Percentiles rank a stretch among this genome's conserved stretches.
These are phyloP conservation scores for Solanum appendiculatum DNA, from an alignment of 257 asterid species.

Conservation along the genomic window DNA sequence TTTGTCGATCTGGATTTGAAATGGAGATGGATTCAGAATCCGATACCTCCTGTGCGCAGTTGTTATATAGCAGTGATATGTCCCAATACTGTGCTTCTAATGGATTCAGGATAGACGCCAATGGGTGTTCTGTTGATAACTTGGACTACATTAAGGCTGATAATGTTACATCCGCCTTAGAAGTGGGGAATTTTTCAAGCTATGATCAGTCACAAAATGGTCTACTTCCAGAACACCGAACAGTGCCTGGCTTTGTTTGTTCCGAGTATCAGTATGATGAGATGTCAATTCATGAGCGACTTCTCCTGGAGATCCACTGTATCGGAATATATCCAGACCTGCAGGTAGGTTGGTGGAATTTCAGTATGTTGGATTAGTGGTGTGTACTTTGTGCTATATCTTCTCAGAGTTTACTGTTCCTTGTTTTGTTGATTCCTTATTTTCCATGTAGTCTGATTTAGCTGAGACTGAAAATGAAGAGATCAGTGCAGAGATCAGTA, in stretches of 20 bases:
- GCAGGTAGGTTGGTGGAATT: conserved; percentile 45
- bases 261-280: conserved; percentile 54
- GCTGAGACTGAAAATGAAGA: conserved; percentile 58
- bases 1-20: conserved; percentile 40
- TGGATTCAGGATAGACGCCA: conserved; percentile 33
- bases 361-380: conserved; percentile 2
- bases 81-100: conserved; percentile 40
- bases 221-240: conserved; percentile 27
- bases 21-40: conserved; percentile 37
- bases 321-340: conserved; percentile 75
- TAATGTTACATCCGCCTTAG: conserved; percentile 21
- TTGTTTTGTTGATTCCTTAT: conserved; percentile 6
- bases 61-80: conserved; percentile 29
- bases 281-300: conserved; percentile 65
- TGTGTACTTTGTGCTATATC: conserved; percentile 5
- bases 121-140: conserved; percentile 36
- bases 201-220: conserved; percentile 37
- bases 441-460: conserved; percentile 32
- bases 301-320: conserved; percentile 62
- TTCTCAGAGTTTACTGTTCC: background rate
- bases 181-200: conserved; percentile 20
- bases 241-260: conserved; percentile 29
- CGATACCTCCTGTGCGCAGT: conserved; percentile 29
- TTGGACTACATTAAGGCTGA: conserved; percentile 28
- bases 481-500: conserved; percentile 41